phyloP scores from a whole-genome alignment of 768 basidiomycete species.

The Tricholoma sp. region DNA sequence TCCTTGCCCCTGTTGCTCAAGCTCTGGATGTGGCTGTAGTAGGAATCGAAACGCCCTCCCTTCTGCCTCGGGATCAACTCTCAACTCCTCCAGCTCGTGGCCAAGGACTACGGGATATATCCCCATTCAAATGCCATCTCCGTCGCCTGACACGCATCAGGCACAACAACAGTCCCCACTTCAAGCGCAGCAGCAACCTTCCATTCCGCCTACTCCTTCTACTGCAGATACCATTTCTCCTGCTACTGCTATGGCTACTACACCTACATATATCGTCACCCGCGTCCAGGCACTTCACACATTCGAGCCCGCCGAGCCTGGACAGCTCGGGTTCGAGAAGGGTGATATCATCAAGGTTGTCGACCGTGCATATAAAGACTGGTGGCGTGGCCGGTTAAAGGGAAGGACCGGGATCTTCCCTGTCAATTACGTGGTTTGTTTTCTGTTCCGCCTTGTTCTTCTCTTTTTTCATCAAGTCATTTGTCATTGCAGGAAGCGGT shows the following conservation, averaged over 20 bases:
- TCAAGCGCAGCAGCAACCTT: conserved; percentile 13
- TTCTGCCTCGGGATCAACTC: no score
- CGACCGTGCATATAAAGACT: conserved; percentile 90
- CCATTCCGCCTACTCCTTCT: conserved; percentile 12
- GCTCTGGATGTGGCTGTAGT: conserved; percentile 18
- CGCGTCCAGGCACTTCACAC: conserved; percentile 86
- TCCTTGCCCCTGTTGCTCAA: no score
- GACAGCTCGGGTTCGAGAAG: conserved; percentile 87
- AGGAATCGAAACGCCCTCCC: conserved; percentile 9
- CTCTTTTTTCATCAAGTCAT: neutral
- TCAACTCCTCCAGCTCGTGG: conserved; percentile 11
- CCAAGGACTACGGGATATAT: conserved; percentile 45
- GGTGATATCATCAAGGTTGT: conserved; percentile 95
- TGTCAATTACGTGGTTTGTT: conserved; percentile 87
- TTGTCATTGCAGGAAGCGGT: conserved; percentile 59
- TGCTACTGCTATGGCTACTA: conserved; percentile 8
- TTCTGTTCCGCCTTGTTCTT: conserved; percentile 3
- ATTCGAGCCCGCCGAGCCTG: conserved; percentile 82
- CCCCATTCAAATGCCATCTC: conserved; percentile 50
- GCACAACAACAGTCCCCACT: conserved; percentile 21
- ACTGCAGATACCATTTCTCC: conserved; percentile 7
- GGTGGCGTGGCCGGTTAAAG: conserved; percentile 93
- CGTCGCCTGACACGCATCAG: conserved; percentile 18
- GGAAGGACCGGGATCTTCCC: conserved; percentile 95
- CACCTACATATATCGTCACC: conserved; percentile 50